Evolutionary conservation across 2,329 filamentous ascomycete species (phyloP).

Genomic region (Chrysosporium keratinophilum): DNA sequence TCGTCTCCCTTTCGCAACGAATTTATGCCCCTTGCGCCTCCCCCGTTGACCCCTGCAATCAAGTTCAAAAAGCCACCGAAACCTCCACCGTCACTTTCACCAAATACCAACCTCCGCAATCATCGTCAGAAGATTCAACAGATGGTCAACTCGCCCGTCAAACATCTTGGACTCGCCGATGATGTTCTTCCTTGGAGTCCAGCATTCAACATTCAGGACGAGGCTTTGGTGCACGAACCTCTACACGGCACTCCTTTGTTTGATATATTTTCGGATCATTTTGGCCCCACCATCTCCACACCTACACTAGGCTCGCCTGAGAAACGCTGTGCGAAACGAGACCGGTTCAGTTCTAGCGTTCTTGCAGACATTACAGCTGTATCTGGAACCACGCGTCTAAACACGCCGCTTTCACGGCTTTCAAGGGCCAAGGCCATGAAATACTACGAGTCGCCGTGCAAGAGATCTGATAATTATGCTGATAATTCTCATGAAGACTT

Average conservation of each 20-base stretch:
- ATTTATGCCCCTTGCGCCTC: conserved; percentile 46
- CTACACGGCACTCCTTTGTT: conserved; percentile 35
- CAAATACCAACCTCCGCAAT: conserved; percentile 80
- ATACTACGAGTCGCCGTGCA: conserved; percentile 34
- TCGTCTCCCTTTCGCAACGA: conserved; percentile 58
- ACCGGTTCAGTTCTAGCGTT: conserved; percentile 40
- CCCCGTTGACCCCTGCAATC: conserved; percentile 71
- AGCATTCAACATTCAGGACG: conserved; percentile 43
- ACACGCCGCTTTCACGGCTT: conserved; percentile 27
- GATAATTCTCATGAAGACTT: conserved; percentile 36
- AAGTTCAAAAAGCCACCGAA: conserved; percentile 62
- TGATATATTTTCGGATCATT: conserved; percentile 45
- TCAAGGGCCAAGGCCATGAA: conserved; percentile 26
- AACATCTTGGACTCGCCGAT: conserved; percentile 34
- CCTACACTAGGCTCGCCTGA: conserved; percentile 43
- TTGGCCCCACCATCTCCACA: conserved; percentile 30
- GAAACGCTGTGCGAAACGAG: conserved; percentile 45
- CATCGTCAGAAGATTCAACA: conserved; percentile 74
- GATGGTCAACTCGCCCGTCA: conserved; percentile 67
- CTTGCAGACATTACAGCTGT: conserved; percentile 39
- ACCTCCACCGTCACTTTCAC: conserved; percentile 69
- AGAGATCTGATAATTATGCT: conserved; percentile 25
- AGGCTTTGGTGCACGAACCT: conserved; percentile 26
- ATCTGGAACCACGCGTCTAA: conserved; percentile 29
- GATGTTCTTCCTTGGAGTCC: conserved; percentile 39